These are phyloP conservation scores for Lipomyces japonicus DNA, from an alignment of 805 yeast species.

Conservation along the genomic window DNA sequence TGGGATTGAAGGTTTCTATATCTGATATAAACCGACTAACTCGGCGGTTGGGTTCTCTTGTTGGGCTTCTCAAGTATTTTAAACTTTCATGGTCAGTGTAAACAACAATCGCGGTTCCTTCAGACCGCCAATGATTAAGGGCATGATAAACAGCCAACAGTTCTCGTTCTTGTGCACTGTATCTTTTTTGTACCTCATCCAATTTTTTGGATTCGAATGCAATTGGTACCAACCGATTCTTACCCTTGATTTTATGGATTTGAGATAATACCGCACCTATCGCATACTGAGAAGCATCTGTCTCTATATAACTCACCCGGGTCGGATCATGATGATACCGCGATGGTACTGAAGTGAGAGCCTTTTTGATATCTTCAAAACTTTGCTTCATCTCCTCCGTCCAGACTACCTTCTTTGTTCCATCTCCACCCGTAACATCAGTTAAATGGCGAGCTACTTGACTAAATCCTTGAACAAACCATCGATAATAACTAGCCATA, in stretches of 20 bases:
- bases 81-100: not conserved
- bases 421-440: not conserved
- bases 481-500: conserved; percentile 3
- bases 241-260: not conserved
- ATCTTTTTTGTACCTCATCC: not conserved
- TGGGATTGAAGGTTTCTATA: not conserved
- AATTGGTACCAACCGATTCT: not conserved
- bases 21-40: not conserved
- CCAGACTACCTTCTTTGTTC: not conserved
- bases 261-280: not conserved
- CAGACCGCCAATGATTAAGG: not conserved
- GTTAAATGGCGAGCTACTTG: not conserved
- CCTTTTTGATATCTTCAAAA: not conserved
- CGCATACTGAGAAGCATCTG: conserved; percentile 1
- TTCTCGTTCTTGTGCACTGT: conserved; percentile 5
- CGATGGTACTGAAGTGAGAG: not conserved
- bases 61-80: conserved; percentile 28
- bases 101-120: not conserved
- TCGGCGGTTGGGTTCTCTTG: not conserved
- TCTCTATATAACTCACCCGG: not conserved
- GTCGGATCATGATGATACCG: not conserved
- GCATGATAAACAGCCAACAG: not conserved
- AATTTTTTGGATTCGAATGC: conserved; percentile 2
- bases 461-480: conserved; percentile 5
- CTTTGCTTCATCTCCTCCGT: not conserved